These are phyloP conservation scores for Ophiostoma sp. DNA, from an alignment of 2,329 filamentous ascomycete genomes.

Conservation along the genomic window DNA sequence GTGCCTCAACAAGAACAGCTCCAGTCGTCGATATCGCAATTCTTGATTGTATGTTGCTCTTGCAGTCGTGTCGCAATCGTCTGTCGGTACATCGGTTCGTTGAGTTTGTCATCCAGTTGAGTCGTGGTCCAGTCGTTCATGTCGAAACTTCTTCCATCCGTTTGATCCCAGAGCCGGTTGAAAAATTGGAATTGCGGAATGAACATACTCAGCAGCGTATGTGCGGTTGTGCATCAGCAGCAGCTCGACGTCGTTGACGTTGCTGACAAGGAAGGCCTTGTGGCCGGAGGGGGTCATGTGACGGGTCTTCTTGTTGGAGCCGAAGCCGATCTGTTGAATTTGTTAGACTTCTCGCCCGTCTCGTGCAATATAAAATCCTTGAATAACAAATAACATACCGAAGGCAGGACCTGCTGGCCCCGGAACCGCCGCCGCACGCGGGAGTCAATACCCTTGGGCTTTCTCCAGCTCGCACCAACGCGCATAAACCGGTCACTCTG, in stretches of 20 bases:
- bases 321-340: constrained; percentile 81
- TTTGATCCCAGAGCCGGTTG: neutral
- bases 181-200: neutral
- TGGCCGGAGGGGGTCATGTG: constrained; percentile 99
- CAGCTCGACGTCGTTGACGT: constrained; percentile 90
- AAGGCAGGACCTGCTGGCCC: constrained; percentile 93
- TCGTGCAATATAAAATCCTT: neutral
- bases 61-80: neutral
- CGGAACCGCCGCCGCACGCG: constrained; percentile 95
- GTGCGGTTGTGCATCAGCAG: constrained; percentile 99
- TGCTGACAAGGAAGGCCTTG: constrained; percentile 99
- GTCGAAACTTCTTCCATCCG: constrained; percentile 8
- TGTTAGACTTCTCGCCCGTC: constrained; percentile 17
- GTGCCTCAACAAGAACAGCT: neutral
- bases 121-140: neutral
- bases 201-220: constrained; percentile 92
- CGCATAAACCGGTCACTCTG: constrained; percentile 97
- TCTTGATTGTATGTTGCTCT: neutral
- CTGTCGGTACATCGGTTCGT: neutral
- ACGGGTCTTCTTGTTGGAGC: constrained; percentile 98
- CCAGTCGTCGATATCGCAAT: neutral
- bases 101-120: neutral
- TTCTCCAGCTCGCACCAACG: constrained; percentile 84
- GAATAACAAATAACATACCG: constrained; percentile 59
- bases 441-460: constrained; percentile 99